phyloP scores from a whole-genome alignment of 1,284 basidiomycete genomes.

The Phellopilus nigrolimitatus region DNA sequence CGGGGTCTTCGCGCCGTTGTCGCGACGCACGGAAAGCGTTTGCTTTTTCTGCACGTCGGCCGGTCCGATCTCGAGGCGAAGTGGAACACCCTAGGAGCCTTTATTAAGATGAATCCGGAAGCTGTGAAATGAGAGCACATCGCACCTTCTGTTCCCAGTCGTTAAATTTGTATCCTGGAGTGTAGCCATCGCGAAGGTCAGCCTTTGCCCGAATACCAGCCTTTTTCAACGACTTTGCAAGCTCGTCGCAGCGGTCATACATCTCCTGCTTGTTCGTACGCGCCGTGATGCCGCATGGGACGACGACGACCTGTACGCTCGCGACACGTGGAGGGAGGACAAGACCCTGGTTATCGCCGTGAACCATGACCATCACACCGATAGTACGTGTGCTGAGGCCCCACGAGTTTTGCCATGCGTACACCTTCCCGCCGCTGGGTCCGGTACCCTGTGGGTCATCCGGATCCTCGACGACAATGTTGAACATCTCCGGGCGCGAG shows the following conservation, averaged over 20 bases:
- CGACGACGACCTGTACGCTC: conserved; percentile 85
- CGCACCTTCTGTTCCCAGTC: conserved; percentile 99
- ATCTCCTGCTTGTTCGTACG: conserved; percentile 75
- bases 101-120: too few relatives aligned
- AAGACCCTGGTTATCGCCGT: conserved; percentile 96
- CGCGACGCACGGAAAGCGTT: conserved; percentile 84
- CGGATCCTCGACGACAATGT: conserved; percentile 95
- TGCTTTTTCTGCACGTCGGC: conserved; percentile 85
- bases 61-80: conserved; percentile 96
- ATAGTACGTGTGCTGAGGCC: conserved; percentile 95
- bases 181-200: conserved; percentile 93
- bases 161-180: conserved; percentile 98
- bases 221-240: conserved; percentile 68
- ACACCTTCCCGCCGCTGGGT: conserved; percentile 48
- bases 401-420: conserved; percentile 99
- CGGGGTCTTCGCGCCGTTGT: conserved; percentile 79
- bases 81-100: conserved; percentile 78
- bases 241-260: conserved; percentile 72
- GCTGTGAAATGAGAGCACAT: too few relatives aligned
- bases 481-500: conserved; percentile 93
- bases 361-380: conserved; percentile 99
- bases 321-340: conserved; percentile 95
- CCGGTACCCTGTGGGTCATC: conserved; percentile 61
- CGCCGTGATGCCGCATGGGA: conserved; percentile 90
- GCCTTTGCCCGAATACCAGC: conserved; percentile 82